These are phyloP conservation scores for Coccinonectria pachysandricola DNA, from an alignment of 2,329 filamentous ascomycete species.

Conservation along the genomic window DNA sequence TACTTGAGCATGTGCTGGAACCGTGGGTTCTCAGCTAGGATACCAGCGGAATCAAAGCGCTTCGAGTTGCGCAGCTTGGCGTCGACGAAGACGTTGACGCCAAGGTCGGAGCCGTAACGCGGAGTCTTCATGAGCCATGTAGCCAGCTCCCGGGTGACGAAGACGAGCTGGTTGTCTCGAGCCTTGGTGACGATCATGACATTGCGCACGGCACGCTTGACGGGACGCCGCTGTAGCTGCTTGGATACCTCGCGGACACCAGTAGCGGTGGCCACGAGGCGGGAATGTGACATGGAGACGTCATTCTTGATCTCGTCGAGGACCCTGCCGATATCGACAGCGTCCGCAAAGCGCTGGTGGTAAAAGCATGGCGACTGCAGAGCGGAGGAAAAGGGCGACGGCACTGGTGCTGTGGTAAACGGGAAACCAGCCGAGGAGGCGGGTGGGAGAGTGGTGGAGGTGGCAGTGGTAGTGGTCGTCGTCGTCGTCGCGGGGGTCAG, in stretches of 20 bases:
- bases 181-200: constrained; percentile 99
- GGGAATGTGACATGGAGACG: constrained; percentile 85
- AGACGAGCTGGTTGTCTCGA: constrained; percentile 84
- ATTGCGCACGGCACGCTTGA: constrained; percentile 83
- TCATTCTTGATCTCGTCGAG: constrained; percentile 87
- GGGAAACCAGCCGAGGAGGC: constrained; percentile 3
- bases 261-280: constrained; percentile 88
- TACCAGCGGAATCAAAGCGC: constrained; percentile 67
- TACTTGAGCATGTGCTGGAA: constrained; percentile 82
- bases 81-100: constrained; percentile 97
- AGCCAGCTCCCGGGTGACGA: constrained; percentile 76
- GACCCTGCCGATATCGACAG: constrained; percentile 89
- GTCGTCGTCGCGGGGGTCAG: constrained; percentile 19
- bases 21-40: constrained; percentile 63
- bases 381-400: constrained; percentile 25
- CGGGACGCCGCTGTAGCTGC: constrained; percentile 83
- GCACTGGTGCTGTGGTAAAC: constrained; percentile 7
- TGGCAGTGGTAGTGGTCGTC: constrained; percentile 6
- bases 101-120: constrained; percentile 79
- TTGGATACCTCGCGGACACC: constrained; percentile 92
- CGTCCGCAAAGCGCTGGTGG: constrained; percentile 92
- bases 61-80: constrained; percentile 82
- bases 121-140: constrained; percentile 83
- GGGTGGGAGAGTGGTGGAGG: constrained; percentile 12
- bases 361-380: constrained; percentile 95